These are phyloP conservation scores for Cryptosporidium muris DNA, from an alignment of 169 alveolate species.

Conservation along the genomic window DNA sequence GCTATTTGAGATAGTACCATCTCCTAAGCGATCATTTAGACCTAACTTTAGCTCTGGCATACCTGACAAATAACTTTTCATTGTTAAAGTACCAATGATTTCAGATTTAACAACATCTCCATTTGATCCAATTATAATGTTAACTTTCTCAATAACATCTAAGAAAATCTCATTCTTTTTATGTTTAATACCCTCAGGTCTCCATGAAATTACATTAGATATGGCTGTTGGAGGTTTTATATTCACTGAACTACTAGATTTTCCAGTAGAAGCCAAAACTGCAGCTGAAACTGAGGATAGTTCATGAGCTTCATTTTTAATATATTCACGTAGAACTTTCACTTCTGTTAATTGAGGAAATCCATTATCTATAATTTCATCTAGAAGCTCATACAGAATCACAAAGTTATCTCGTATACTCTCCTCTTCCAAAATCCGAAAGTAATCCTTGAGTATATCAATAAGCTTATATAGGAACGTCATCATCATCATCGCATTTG, in stretches of 20 bases:
- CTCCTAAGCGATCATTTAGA: constrained; percentile 89
- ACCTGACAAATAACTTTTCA: constrained; percentile 96
- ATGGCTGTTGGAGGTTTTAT: constrained; percentile 91
- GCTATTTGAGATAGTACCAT: constrained; percentile 78
- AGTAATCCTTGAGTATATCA: constrained; percentile 93
- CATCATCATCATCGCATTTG: constrained; percentile 85
- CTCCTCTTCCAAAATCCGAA: constrained; percentile 97
- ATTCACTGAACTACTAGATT: constrained; percentile 41
- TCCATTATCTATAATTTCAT: constrained; percentile 99
- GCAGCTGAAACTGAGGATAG: constrained; percentile 49
- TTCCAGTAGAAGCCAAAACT: constrained; percentile 65
- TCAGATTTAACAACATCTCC: constrained; percentile 94
- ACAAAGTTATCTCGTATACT: constrained; percentile 98
- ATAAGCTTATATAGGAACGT: constrained; percentile 85
- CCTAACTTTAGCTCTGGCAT: constrained; percentile 99
- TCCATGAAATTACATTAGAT: constrained; percentile 92
- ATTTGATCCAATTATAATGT: constrained; percentile 84
- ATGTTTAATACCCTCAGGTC: constrained; percentile 97
- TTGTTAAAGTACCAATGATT: constrained; percentile 94
- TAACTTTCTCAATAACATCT: constrained; percentile 97
- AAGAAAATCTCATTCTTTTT: constrained; percentile 98
- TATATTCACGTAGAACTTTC: constrained; percentile 91
- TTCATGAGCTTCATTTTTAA: constrained; percentile 92
- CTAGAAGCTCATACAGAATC: constrained; percentile 97
- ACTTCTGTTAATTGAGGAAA: constrained; percentile 97